Conservation (phyloP, 768 basidiomycete species). For the Mycena galericulata region DNA sequence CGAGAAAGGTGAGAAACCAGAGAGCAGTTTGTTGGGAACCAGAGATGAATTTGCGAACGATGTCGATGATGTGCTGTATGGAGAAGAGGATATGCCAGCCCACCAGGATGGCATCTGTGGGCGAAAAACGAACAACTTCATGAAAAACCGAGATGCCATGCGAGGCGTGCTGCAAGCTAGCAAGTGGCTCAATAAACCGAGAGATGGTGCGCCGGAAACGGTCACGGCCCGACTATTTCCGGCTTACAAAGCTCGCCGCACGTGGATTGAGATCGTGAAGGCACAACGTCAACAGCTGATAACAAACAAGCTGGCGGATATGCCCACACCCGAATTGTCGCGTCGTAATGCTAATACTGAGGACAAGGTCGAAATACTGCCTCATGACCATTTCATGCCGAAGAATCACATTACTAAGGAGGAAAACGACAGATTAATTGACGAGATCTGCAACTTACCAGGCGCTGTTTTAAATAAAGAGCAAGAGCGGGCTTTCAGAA, state of each 20-base stretch:
- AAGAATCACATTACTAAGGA: not conserved
- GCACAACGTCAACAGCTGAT: not conserved
- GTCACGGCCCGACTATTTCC: not conserved
- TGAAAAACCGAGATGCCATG: not conserved
- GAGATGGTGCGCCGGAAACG: not conserved
- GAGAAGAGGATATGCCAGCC: not conserved
- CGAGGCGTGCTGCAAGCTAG: not conserved
- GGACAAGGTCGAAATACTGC: conserved; percentile 23
- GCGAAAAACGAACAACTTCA: not conserved
- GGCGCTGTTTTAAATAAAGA: not conserved
- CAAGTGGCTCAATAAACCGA: not conserved
- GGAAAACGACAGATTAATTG: not conserved
- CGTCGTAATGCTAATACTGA: not conserved
- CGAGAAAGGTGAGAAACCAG: not conserved
- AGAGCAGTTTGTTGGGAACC: not conserved
- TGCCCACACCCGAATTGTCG: not conserved
- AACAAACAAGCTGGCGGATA: not conserved
- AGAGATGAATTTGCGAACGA: not conserved
- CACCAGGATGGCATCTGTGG: not conserved
- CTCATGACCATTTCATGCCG: conserved; percentile 18
- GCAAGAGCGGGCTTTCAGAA: conserved; percentile 35
- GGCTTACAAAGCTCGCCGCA: not conserved
- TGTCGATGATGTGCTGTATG: not conserved
- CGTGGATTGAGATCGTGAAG: not conserved
- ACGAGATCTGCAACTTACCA: not conserved